phyloP scores from a whole-genome alignment of 495 filamentous ascomycete genomes.

The Penicillium paxilli region DNA sequence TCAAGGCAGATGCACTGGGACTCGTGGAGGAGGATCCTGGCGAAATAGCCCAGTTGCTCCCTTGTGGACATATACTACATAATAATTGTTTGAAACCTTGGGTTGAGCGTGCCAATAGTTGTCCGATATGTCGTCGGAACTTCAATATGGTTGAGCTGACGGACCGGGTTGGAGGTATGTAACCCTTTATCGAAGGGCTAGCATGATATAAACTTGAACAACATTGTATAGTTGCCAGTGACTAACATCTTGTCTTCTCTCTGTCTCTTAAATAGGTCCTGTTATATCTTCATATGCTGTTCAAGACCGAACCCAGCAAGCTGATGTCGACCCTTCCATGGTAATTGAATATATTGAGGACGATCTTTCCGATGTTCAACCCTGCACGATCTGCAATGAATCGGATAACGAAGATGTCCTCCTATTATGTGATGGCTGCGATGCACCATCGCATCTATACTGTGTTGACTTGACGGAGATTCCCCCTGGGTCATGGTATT shows the following conservation, averaged over 20 bases:
- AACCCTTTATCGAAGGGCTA: background rate
- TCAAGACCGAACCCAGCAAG: slow-evolving; percentile 84
- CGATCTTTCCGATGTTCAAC: slow-evolving; percentile 58
- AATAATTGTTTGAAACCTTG: slow-evolving; percentile 89
- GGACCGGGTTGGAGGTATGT: slow-evolving; percentile 73
- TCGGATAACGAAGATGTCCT: slow-evolving; percentile 76
- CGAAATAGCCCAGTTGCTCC: slow-evolving; percentile 61
- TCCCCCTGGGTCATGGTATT: slow-evolving; percentile 80
- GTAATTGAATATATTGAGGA: slow-evolving; percentile 73
- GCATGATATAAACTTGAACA: too few relatives aligned
- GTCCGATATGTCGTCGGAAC: slow-evolving; percentile 88
- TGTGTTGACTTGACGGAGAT: slow-evolving; percentile 78
- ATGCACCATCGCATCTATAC: slow-evolving; percentile 79
- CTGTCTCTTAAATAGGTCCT: slow-evolving; percentile 51
- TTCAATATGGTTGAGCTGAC: slow-evolving; percentile 89
- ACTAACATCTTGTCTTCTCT: background rate
- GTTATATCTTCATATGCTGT: slow-evolving; percentile 81
- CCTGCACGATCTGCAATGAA: slow-evolving; percentile 78
- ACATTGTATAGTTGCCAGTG: too few relatives aligned
- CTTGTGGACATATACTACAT: slow-evolving; percentile 89
- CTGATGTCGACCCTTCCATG: slow-evolving; percentile 81
- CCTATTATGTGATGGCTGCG: slow-evolving; percentile 85
- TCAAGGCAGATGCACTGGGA: slow-evolving; percentile 34
- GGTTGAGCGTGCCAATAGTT: slow-evolving; percentile 95
- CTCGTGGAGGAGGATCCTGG: slow-evolving; percentile 43